Conservation (phyloP, 2,329 filamentous ascomycete species). For the Cryphonectria parasitica region DNA sequence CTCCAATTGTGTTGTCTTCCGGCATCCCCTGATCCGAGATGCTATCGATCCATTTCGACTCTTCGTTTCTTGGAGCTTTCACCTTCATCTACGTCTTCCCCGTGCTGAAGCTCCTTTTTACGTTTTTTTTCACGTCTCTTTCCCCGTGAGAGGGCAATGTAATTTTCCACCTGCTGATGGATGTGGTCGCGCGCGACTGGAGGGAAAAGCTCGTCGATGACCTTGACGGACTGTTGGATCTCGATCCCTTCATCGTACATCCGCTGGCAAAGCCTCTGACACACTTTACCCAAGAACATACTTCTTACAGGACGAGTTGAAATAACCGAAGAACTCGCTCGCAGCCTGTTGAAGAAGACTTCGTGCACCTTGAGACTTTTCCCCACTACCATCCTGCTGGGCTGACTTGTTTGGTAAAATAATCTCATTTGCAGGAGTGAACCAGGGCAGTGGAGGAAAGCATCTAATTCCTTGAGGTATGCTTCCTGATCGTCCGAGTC, state of each 20-base stretch:
- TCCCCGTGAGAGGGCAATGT: neutral
- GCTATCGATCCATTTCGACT: neutral
- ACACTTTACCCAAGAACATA: neutral
- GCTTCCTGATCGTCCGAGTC: neutral
- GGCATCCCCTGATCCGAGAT: neutral
- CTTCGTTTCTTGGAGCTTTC: neutral
- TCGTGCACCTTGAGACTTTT: neutral
- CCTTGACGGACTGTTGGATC: neutral
- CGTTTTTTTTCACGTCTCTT: rapidly evolving
- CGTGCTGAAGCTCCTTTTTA: neutral
- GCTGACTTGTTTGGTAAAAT: neutral
- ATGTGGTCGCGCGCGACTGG: neutral
- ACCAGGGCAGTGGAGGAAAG: neutral
- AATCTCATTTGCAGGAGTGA: neutral
- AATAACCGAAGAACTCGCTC: rapidly evolving
- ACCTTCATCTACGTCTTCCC: neutral
- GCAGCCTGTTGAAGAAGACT: neutral
- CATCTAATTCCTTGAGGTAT: neutral
- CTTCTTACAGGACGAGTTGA: neutral
- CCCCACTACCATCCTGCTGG: neutral
- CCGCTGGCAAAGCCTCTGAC: neutral
- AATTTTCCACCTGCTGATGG: neutral
- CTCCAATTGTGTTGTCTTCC: neutral
- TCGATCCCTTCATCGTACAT: neutral
- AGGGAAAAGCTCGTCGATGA: neutral